Evolutionary conservation across 768 basidiomycete genomes (phyloP).

Genomic region (Termitomyces bulborhizus): DNA sequence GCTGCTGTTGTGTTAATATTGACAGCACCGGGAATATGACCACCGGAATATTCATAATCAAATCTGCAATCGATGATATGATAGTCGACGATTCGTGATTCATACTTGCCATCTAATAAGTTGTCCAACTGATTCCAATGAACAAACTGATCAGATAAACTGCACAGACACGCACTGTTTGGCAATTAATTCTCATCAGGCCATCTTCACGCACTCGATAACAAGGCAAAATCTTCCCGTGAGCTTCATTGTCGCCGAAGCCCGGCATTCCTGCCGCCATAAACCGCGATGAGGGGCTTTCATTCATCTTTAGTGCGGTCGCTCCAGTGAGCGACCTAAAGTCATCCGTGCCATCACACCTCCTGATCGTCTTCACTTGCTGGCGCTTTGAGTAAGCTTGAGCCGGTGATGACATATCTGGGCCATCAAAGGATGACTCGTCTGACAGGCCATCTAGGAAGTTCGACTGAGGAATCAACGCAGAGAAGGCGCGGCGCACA

Average conservation of each 20-base stretch:
- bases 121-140: slow-evolving; percentile 55
- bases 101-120: slow-evolving; percentile 71
- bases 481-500: slow-evolving; percentile 70
- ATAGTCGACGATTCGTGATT: slow-evolving; percentile 57
- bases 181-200: slow-evolving; percentile 77
- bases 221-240: slow-evolving; percentile 92
- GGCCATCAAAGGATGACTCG: slow-evolving; percentile 57
- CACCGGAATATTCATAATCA: slow-evolving; percentile 92
- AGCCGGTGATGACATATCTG: slow-evolving; percentile 75
- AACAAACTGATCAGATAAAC: slow-evolving; percentile 3
- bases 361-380: slow-evolving; percentile 68
- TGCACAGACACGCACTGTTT: slow-evolving; percentile 55
- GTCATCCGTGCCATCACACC: slow-evolving; percentile 80
- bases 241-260: slow-evolving; percentile 89
- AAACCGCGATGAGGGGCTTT: slow-evolving; percentile 54
- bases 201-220: slow-evolving; percentile 93
- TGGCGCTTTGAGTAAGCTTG: slow-evolving; percentile 77
- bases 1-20: slow-evolving; percentile 81
- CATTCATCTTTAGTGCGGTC: slow-evolving; percentile 44
- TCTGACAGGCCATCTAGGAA: slow-evolving; percentile 41
- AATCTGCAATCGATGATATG: slow-evolving; percentile 95
- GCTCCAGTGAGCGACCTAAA: slow-evolving; percentile 70
- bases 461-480: slow-evolving; percentile 59
- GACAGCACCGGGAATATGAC: slow-evolving; percentile 87
- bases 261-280: slow-evolving; percentile 65